Evolutionary conservation across 257 asterid species (phyloP).

Genomic region (Fraxinus americana): DNA sequence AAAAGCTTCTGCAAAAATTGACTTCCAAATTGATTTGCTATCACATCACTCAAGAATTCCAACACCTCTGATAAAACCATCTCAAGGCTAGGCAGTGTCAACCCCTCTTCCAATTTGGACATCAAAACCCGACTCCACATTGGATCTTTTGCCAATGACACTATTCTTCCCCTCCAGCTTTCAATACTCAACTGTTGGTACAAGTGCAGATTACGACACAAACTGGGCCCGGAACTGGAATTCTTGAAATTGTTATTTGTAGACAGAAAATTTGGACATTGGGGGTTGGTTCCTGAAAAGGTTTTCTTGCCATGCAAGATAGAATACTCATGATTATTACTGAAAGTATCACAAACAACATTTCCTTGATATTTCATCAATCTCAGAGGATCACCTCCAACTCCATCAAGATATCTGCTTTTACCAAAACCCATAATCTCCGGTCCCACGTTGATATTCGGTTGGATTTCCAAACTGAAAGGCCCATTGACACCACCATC

Average conservation of each 20-base stretch:
- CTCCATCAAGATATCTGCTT: constrained; percentile 27
- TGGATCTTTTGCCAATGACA: constrained; percentile 42
- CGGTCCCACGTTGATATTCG: constrained; percentile 49
- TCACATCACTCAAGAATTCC: constrained; percentile 34
- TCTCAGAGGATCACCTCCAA: constrained; percentile 14
- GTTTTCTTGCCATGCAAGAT: constrained; percentile 65
- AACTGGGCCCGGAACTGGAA: constrained; percentile 7
- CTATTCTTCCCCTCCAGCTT: constrained; percentile 46
- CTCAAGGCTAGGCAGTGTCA: constrained; percentile 42
- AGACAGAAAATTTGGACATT: constrained; percentile 26
- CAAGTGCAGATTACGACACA: constrained; percentile 10
- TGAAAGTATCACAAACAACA: constrained; percentile 16
- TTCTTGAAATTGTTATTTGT: constrained; percentile 12
- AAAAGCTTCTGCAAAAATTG: constrained; percentile 59
- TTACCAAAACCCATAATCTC: constrained; percentile 18
- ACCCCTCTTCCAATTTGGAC: constrained; percentile 39
- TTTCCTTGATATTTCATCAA: constrained; percentile 25
- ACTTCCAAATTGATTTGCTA: constrained; percentile 64
- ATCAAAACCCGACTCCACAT: constrained; percentile 43
- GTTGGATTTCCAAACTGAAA: constrained; percentile 48
- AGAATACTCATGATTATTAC: constrained; percentile 22
- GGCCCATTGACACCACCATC: constrained; percentile 31
- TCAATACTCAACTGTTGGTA: constrained; percentile 25
- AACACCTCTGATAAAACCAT: constrained; percentile 43
- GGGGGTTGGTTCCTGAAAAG: constrained; percentile 14